Conservation (phyloP, 306 rosid species). For the Lathyrus aphaca region DNA sequence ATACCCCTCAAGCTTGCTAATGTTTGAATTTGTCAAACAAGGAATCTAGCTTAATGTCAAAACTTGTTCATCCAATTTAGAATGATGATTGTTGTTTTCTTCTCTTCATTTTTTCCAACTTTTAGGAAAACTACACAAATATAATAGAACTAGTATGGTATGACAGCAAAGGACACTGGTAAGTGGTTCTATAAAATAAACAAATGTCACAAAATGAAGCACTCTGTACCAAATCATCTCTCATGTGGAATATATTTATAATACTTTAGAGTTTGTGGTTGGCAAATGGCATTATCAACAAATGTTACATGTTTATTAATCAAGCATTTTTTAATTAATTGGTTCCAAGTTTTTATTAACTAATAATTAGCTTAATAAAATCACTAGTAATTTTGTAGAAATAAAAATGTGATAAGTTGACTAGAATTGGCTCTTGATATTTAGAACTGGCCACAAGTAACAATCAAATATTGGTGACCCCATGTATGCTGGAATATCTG, state of each 20-base stretch:
- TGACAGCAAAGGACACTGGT: conserved; percentile 41
- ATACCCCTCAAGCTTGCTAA: neutral
- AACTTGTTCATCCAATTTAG: neutral
- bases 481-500: conserved; percentile 30
- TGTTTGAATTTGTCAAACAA: neutral
- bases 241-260: conserved; percentile 21
- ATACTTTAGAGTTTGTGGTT: neutral
- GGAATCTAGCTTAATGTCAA: neutral
- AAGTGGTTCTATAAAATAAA: conserved; percentile 19
- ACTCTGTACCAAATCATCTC: conserved; percentile 23
- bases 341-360: conserved; percentile 23
- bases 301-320: neutral
- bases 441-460: conserved; percentile 4
- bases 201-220: conserved; percentile 37
- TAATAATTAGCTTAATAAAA: conserved; percentile 9
- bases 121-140: neutral
- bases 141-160: neutral
- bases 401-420: conserved; percentile 21
- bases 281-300: conserved; percentile 18
- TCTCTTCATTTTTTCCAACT: neutral
- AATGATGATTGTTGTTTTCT: neutral
- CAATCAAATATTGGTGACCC: conserved; percentile 23
- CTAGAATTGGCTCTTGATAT: conserved; percentile 25
- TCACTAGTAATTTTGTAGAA: neutral
- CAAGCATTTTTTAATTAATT: neutral